These are phyloP conservation scores for Phytophthora ohioensis DNA, from an alignment of 352 stramenopile species.

Conservation along the genomic window DNA sequence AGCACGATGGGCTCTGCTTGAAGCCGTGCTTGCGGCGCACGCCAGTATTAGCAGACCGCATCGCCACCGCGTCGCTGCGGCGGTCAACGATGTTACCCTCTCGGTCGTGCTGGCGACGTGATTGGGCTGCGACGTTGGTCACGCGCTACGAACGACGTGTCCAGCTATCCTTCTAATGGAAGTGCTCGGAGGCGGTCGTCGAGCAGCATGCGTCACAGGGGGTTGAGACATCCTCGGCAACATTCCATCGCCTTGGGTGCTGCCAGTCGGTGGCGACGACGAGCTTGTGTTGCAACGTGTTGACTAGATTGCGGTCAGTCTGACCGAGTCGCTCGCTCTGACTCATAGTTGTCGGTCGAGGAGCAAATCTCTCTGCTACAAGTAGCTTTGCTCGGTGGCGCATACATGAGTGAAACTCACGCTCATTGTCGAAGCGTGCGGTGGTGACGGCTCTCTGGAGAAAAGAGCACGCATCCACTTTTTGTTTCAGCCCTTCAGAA, in stretches of 20 bases:
- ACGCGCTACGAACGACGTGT: neutral
- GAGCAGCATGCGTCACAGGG: neutral
- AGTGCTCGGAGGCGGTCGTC: neutral
- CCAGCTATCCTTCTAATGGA: slow-evolving; percentile 9
- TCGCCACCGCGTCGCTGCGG: neutral
- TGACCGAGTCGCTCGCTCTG: neutral
- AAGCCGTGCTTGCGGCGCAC: neutral
- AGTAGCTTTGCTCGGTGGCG: too few relatives aligned
- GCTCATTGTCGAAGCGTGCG: neutral
- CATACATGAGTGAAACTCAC: neutral
- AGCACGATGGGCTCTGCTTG: neutral
- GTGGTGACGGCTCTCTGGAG: neutral
- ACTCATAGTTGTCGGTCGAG: slow-evolving; percentile 6
- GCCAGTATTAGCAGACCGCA: slow-evolving; percentile 5
- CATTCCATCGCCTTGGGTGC: neutral
- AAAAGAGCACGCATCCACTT: neutral
- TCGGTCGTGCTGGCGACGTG: neutral
- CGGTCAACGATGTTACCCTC: neutral
- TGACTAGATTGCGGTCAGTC: too few relatives aligned
- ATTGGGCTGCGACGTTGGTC: slow-evolving; percentile 5
- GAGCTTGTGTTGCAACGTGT: too few relatives aligned
- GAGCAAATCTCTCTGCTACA: too few relatives aligned
- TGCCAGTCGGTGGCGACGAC: neutral
- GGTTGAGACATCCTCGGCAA: neutral
- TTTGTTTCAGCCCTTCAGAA: slow-evolving; percentile 5